A percentile compares a stretch with the other conserved stretches of the same genome.
These are phyloP conservation scores for Cladophialophora carrionii DNA, from an alignment of 2,329 filamentous ascomycete species.

Conservation along the genomic window DNA sequence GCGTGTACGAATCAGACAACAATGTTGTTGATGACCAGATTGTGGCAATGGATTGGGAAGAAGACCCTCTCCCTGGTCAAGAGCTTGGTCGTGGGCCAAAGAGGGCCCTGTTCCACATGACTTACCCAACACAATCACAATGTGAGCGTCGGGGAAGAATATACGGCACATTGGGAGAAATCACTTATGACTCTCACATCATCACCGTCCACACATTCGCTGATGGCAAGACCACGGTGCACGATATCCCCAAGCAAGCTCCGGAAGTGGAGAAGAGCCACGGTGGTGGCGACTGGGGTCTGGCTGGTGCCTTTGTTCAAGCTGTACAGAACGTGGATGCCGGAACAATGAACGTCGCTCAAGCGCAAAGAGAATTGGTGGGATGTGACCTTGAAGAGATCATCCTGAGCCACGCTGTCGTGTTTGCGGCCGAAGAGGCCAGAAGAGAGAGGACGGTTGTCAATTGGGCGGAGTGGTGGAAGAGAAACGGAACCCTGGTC, in stretches of 20 bases:
- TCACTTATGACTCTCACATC: slow-evolving; percentile 76
- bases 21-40: slow-evolving; percentile 91
- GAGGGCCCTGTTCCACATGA: slow-evolving; percentile 90
- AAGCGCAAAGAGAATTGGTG: slow-evolving; percentile 74
- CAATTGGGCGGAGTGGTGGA: slow-evolving; percentile 75
- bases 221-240: slow-evolving; percentile 56
- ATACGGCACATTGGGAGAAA: slow-evolving; percentile 84
- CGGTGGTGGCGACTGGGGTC: slow-evolving; percentile 77
- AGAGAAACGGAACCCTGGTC: slow-evolving; percentile 15
- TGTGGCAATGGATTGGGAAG: slow-evolving; percentile 86
- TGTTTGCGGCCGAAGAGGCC: slow-evolving; percentile 92
- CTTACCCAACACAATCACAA: slow-evolving; percentile 82
- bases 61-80: slow-evolving; percentile 54
- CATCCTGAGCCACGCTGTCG: slow-evolving; percentile 85
- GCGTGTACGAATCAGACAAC: slow-evolving; percentile 91
- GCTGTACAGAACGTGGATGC: slow-evolving; percentile 81
- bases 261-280: slow-evolving; percentile 61
- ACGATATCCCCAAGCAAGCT: slow-evolving; percentile 64
- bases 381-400: slow-evolving; percentile 85
- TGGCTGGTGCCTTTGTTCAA: slow-evolving; percentile 78
- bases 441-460: slow-evolving; percentile 70
- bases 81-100: slow-evolving; percentile 66
- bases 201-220: slow-evolving; percentile 77
- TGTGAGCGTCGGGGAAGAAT: slow-evolving; percentile 83
- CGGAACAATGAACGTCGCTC: slow-evolving; percentile 64